A percentile compares a stretch with the other conserved stretches of the same genome.
Conservation (phyloP, 371 early-diverging fungal species). For the Rhizopus stolonifer region DNA sequence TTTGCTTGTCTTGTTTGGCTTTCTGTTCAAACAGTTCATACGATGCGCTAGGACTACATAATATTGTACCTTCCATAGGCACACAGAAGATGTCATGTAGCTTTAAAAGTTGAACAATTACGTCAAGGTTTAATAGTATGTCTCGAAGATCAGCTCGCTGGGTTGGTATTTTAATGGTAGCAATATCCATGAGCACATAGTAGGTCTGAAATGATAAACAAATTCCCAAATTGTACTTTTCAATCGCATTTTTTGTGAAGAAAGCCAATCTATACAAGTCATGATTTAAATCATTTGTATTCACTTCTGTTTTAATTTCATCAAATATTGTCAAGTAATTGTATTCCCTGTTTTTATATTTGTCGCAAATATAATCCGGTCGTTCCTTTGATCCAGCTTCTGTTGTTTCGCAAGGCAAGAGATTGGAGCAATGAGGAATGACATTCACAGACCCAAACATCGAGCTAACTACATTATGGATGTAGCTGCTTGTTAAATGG, state of each 20-base stretch:
- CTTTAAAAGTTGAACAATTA: neutral
- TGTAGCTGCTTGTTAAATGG: slow-evolving; percentile 7
- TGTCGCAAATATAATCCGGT: slow-evolving; percentile 10
- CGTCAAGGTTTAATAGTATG: neutral
- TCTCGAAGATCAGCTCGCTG: slow-evolving; percentile 3
- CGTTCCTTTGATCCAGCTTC: slow-evolving; percentile 4
- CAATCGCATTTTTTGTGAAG: slow-evolving; percentile 19
- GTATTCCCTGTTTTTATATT: slow-evolving; percentile 4
- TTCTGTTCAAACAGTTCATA: slow-evolving; percentile 5
- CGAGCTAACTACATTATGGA: slow-evolving; percentile 5
- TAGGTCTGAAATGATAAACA: slow-evolving; percentile 1
- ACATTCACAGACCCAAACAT: slow-evolving; percentile 5
- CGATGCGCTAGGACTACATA: slow-evolving; percentile 1
- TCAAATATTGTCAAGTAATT: slow-evolving; percentile 2
- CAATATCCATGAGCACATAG: slow-evolving; percentile 11
- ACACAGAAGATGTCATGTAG: slow-evolving; percentile 4
- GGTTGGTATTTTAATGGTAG: slow-evolving; percentile 6
- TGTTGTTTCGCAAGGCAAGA: slow-evolving; percentile 7
- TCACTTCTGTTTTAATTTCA: slow-evolving; percentile 3
- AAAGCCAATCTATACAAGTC: slow-evolving; percentile 21
- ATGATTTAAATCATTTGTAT: slow-evolving; percentile 10
- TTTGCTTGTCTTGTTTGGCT: too few species aligned
- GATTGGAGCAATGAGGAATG: slow-evolving; percentile 9
- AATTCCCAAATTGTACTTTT: slow-evolving; percentile 7
- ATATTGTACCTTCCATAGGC: neutral